Conservation (phyloP, 2,329 filamentous ascomycete species). For the Cordyceps cicadae region DNA sequence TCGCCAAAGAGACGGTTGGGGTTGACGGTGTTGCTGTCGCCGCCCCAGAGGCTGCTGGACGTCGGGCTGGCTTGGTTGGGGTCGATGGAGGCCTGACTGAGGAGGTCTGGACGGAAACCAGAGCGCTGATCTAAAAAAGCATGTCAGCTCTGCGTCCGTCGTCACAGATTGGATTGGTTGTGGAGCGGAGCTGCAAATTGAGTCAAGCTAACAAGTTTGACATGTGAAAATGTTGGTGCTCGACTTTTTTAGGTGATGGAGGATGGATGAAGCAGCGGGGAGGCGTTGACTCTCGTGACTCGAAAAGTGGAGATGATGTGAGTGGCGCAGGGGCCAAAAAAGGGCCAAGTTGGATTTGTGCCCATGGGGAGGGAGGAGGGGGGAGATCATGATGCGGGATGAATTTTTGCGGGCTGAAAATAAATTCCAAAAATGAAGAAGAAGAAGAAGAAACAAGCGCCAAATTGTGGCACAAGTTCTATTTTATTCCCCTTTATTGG, state of each 20-base stretch:
- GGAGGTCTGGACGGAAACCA: slow-evolving; percentile 11
- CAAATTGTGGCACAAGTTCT: not conserved
- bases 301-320: slow-evolving; percentile 8
- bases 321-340: slow-evolving; percentile 1
- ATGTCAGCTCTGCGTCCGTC: slow-evolving; percentile 3
- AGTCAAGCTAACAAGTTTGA: slow-evolving; percentile 11
- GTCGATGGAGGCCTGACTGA: slow-evolving; percentile 6
- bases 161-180: not conserved
- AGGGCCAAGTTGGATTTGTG: not conserved
- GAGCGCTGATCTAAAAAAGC: slow-evolving; percentile 10
- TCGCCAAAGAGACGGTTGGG: slow-evolving; percentile 29
- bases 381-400: slow-evolving; percentile 14
- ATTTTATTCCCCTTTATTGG: not conserved
- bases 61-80: slow-evolving; percentile 9
- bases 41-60: slow-evolving; percentile 17
- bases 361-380: slow-evolving; percentile 12
- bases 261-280: not conserved
- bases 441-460: not conserved
- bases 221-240: slow-evolving; percentile 18
- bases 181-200: not conserved
- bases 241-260: not conserved
- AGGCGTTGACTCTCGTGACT: slow-evolving; percentile 12
- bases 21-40: slow-evolving; percentile 21
- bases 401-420: not conserved
- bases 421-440: not conserved